These are phyloP conservation scores for Talaromyces adpressus DNA, from an alignment of 495 filamentous ascomycete species.

Conservation along the genomic window DNA sequence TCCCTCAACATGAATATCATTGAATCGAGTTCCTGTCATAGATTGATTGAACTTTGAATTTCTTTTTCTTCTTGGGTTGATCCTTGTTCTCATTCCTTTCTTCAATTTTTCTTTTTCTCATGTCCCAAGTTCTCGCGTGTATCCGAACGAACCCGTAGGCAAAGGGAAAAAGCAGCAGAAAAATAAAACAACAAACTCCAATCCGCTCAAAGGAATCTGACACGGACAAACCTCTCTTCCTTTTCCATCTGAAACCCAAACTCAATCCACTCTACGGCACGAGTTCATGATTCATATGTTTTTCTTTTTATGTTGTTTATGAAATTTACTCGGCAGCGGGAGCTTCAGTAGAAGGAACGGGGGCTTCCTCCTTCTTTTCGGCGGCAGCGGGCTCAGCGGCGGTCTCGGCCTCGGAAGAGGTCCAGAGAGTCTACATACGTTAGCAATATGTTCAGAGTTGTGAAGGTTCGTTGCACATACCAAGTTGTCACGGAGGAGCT, in stretches of 20 bases:
- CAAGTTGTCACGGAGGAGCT: conserved; percentile 96
- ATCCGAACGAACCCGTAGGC: conserved; percentile 9
- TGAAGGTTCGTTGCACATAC: conserved; percentile 45
- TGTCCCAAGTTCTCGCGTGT: conserved; percentile 17
- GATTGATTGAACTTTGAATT: conserved; percentile 6
- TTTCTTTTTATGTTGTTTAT: conserved; percentile 18
- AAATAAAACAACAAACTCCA: conserved; percentile 6
- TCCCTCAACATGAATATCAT: neutral
- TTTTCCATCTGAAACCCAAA: conserved; percentile 3
- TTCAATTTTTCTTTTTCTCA: conserved; percentile 9
- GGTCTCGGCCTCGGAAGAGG: conserved; percentile 93
- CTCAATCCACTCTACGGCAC: conserved; percentile 24
- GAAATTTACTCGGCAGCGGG: conserved; percentile 44
- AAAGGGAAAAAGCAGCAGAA: conserved; percentile 4
- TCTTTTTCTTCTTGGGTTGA: conserved; percentile 3
- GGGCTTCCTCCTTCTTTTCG: conserved; percentile 53
- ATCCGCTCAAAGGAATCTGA: conserved; percentile 4
- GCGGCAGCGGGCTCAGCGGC: conserved; percentile 48
- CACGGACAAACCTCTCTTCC: conserved; percentile 5
- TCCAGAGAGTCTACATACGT: conserved; percentile 85
- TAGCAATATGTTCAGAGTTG: conserved; percentile 10
- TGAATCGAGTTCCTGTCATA: conserved; percentile 6
- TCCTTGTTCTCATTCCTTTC: conserved; percentile 2
- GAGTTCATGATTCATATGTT: conserved; percentile 29
- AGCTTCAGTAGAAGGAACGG: conserved; percentile 43